Evolutionary conservation across 805 yeast genomes (phyloP).

Genomic region (Barnettozyma sucrosica): DNA sequence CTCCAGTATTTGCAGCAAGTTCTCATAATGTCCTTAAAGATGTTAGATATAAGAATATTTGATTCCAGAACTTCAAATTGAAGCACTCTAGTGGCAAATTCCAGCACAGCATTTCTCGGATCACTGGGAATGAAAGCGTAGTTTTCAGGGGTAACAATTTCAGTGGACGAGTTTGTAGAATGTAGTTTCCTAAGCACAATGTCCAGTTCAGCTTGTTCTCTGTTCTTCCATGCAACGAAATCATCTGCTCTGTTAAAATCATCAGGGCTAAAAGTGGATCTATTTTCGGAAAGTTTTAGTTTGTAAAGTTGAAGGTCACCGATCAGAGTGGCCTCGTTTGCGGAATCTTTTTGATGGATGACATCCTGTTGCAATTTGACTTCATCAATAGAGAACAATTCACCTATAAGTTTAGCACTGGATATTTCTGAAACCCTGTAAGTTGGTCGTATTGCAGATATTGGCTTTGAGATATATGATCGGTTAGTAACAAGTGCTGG

Average conservation of each 20-base stretch:
- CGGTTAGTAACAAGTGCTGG: conserved; percentile 22
- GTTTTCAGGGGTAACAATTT: neutral
- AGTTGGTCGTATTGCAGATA: conserved; percentile 33
- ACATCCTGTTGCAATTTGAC: conserved; percentile 51
- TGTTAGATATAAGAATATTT: conserved; percentile 33
- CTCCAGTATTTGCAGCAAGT: conserved; percentile 55
- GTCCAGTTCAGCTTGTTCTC: conserved; percentile 30
- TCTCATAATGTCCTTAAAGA: conserved; percentile 37
- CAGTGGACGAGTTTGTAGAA: neutral
- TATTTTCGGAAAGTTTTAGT: conserved; percentile 19
- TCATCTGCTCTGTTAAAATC: conserved; percentile 32
- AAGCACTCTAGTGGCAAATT: conserved; percentile 39
- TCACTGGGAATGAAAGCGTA: conserved; percentile 34
- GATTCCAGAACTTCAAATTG: conserved; percentile 28
- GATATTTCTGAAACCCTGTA: conserved; percentile 52
- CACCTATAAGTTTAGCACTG: conserved; percentile 40
- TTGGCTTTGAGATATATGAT: neutral
- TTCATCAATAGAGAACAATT: conserved; percentile 44
- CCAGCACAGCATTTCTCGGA: conserved; percentile 35
- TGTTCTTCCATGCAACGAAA: conserved; percentile 38
- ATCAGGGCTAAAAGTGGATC: conserved; percentile 26
- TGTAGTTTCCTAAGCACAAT: conserved; percentile 22
- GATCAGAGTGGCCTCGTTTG: conserved; percentile 31
- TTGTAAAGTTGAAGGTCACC: conserved; percentile 24
- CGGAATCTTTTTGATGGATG: conserved; percentile 32